Conservation (phyloP, 1,284 basidiomycete species). For the Tetrapyrgos nigripes region DNA sequence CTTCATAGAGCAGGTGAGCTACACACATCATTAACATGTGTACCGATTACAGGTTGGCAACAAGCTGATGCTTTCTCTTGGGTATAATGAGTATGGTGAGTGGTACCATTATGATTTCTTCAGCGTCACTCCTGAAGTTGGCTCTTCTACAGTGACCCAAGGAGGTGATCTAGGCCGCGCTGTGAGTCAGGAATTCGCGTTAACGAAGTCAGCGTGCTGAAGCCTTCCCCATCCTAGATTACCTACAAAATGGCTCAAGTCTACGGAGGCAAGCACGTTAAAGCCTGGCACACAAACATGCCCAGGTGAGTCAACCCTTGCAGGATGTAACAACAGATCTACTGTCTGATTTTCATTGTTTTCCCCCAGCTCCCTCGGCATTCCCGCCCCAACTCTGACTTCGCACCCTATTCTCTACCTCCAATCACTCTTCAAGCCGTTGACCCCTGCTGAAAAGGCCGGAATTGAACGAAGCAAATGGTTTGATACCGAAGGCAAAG, state of each 20-base stretch:
- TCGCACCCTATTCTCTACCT: constrained; percentile 33
- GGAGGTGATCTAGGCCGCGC: constrained; percentile 59
- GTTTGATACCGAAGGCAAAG: constrained; percentile 31
- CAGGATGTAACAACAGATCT: background rate
- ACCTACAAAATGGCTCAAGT: constrained; percentile 30
- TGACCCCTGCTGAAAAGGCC: constrained; percentile 26
- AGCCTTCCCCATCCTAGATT: too few species aligned
- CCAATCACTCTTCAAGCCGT: constrained; percentile 30
- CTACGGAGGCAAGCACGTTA: constrained; percentile 45
- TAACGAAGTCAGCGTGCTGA: background rate
- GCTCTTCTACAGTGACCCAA: constrained; percentile 46
- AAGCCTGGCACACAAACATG: constrained; percentile 3
- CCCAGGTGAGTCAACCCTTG: constrained; percentile 24
- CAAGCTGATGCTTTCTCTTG: constrained; percentile 58
- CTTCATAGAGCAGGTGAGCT: too few species aligned
- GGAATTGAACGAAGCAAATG: constrained; percentile 23
- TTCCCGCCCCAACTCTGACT: constrained; percentile 23
- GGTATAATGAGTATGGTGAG: constrained; percentile 59
- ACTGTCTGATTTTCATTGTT: background rate
- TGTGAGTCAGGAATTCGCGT: constrained; percentile 6
- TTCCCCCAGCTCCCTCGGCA: constrained; percentile 14
- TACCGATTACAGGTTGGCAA: constrained; percentile 42
- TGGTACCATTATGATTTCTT: background rate
- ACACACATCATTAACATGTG: background rate
- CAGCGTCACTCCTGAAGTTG: background rate